A percentile compares a stretch with the other conserved stretches of the same genome.
These are phyloP conservation scores for Colletotrichum coccodes DNA, from an alignment of 2,329 filamentous ascomycete genomes.

Conservation along the genomic window DNA sequence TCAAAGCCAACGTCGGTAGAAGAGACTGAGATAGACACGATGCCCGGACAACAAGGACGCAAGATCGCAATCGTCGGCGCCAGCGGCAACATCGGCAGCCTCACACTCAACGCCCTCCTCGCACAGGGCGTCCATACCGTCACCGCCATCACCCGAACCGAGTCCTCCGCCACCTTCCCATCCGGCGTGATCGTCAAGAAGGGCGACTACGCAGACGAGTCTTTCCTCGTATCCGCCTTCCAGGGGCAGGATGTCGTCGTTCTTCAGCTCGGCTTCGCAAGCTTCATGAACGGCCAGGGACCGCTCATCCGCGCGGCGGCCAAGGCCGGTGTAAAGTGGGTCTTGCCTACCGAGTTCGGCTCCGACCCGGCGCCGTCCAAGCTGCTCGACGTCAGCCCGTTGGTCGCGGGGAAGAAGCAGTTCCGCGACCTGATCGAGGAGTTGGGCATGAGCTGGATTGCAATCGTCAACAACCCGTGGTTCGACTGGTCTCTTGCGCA, in stretches of 20 bases:
- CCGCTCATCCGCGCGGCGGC: slow-evolving; percentile 64
- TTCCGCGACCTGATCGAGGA: slow-evolving; percentile 41
- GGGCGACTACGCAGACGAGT: slow-evolving; percentile 58
- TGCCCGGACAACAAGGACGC: slow-evolving; percentile 31
- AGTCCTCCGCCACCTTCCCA: slow-evolving; percentile 52
- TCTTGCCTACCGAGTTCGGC: slow-evolving; percentile 63
- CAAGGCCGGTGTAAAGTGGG: slow-evolving; percentile 62
- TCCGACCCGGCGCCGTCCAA: slow-evolving; percentile 43
- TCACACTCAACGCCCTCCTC: slow-evolving; percentile 50
- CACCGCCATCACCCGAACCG: slow-evolving; percentile 59
- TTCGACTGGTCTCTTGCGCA: slow-evolving; percentile 41
- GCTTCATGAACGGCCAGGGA: slow-evolving; percentile 50
- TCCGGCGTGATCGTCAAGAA: slow-evolving; percentile 47
- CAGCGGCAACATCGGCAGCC: slow-evolving; percentile 49
- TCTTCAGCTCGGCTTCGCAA: slow-evolving; percentile 29
- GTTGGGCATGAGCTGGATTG: slow-evolving; percentile 45
- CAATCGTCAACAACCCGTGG: slow-evolving; percentile 45
- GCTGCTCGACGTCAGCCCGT: slow-evolving; percentile 31
- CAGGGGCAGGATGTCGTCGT: slow-evolving; percentile 46
- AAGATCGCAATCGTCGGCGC: slow-evolving; percentile 44
- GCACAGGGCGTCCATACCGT: slow-evolving; percentile 56
- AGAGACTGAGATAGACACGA: not conserved
- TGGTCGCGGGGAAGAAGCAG: slow-evolving; percentile 39
- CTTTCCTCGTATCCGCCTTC: slow-evolving; percentile 41
- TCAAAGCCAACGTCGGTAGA: not conserved